Conservation (phyloP, 345 rosid genomes). For the Salix suchowensis region DNA sequence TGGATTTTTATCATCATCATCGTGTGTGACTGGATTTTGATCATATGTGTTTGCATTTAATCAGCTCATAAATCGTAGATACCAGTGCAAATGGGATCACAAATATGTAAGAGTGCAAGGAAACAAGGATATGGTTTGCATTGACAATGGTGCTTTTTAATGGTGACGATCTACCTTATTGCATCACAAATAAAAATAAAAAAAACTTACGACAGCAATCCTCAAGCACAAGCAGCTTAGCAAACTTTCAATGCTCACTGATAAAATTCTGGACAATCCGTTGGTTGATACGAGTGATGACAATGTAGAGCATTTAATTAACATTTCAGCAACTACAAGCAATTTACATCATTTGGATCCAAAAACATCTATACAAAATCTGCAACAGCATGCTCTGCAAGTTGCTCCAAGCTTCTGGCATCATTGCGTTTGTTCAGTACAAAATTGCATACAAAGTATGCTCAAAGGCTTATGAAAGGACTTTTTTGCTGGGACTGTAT, state of each 20-base stretch:
- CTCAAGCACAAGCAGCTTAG: not conserved
- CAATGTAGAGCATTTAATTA: not conserved
- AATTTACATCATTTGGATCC: not conserved
- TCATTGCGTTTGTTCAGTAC: constrained; percentile 11
- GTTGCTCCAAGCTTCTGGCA: not conserved
- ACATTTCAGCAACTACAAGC: not conserved
- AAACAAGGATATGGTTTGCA: too few relatives aligned
- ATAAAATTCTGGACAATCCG: not conserved
- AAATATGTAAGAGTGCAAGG: too few relatives aligned
- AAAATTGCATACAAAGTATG: constrained; percentile 19
- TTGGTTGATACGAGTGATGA: not conserved
- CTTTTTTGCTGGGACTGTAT: not conserved
- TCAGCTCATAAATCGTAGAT: too few relatives aligned
- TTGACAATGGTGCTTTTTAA: not conserved
- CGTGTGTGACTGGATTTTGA: too few relatives aligned
- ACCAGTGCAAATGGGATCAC: too few relatives aligned
- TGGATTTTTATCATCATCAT: too few relatives aligned
- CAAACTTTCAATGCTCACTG: not conserved
- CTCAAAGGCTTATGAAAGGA: not conserved
- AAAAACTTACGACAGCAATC: not conserved
- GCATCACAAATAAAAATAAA: not conserved
- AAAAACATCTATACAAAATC: constrained; percentile 3
- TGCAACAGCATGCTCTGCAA: not conserved
- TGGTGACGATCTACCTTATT: not conserved
- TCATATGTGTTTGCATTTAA: too few relatives aligned